phyloP scores from a whole-genome alignment of 2,329 filamentous ascomycete species.

The Hypoxylon sp. region DNA sequence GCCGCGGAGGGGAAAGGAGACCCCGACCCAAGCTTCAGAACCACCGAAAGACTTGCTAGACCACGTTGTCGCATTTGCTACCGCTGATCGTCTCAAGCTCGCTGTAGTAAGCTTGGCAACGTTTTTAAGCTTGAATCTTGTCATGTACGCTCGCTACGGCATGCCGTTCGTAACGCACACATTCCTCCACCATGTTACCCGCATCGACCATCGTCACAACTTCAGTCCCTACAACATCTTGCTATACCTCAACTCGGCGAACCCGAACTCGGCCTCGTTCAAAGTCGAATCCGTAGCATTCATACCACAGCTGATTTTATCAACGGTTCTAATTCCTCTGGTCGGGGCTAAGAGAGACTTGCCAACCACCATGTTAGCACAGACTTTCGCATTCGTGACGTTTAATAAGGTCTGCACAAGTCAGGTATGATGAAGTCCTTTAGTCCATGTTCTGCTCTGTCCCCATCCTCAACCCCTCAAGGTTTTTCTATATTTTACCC shows the following conservation, averaged over 20 bases:
- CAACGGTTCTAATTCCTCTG: constrained; percentile 80
- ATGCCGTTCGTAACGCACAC: constrained; percentile 87
- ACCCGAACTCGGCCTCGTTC: constrained; percentile 54
- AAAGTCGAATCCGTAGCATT: constrained; percentile 85
- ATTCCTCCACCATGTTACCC: constrained; percentile 90
- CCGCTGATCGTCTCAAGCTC: constrained; percentile 67
- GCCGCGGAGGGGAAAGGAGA: constrained; percentile 1
- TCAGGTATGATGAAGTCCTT: constrained; percentile 70
- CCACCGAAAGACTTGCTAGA: constrained; percentile 44
- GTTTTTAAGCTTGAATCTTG: constrained; percentile 77
- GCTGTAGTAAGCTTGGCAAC: constrained; percentile 74
- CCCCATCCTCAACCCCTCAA: neutral
- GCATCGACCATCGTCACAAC: constrained; percentile 97
- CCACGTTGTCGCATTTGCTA: constrained; percentile 59
- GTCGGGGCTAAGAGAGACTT: constrained; percentile 84
- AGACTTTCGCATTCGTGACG: constrained; percentile 96
- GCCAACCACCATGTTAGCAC: constrained; percentile 86
- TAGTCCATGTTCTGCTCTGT: neutral
- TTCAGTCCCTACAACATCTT: constrained; percentile 97
- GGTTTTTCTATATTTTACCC: neutral
- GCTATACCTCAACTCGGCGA: constrained; percentile 84
- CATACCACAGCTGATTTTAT: constrained; percentile 85
- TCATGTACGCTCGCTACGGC: constrained; percentile 87
- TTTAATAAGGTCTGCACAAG: constrained; percentile 99
- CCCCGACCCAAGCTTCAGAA: constrained; percentile 9